These are phyloP conservation scores for Toxicodendron radicans DNA, from an alignment of 345 rosid species.

Conservation along the genomic window DNA sequence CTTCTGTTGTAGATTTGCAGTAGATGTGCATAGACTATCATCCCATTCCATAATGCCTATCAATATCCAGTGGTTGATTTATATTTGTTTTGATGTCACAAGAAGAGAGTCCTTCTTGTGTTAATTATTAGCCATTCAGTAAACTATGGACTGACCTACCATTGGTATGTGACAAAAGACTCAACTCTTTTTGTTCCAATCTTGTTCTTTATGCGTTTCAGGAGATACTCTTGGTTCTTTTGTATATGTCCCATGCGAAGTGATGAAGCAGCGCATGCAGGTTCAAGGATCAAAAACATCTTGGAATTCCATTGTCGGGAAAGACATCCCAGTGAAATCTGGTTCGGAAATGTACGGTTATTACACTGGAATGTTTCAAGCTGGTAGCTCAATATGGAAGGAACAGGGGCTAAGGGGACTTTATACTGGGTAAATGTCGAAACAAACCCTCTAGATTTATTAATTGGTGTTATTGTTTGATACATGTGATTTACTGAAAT, in stretches of 20 bases:
- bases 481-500: constrained; percentile 1
- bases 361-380: constrained; percentile 85
- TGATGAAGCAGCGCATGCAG: constrained; percentile 98
- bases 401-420: constrained; percentile 85
- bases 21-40: background rate
- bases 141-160: background rate
- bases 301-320: constrained; percentile 56
- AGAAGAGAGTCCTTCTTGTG: background rate
- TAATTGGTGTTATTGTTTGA: background rate
- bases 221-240: constrained; percentile 96
- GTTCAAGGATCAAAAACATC: constrained; percentile 82
- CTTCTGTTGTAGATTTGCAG: background rate
- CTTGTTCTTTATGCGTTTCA: constrained; percentile 40
- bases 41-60: background rate
- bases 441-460: background rate
- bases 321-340: constrained; percentile 43
- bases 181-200: constrained; percentile 26
- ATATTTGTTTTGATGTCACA: background rate
- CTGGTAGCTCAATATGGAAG: constrained; percentile 80
- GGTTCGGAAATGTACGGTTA: constrained; percentile 65
- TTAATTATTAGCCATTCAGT: background rate
- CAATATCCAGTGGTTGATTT: background rate
- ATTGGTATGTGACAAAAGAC: constrained; percentile 16
- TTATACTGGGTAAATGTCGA: constrained; percentile 71
- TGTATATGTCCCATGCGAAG: constrained; percentile 94